Evolutionary conservation across 1,139 yeast species (phyloP), one percentile per base, ranked within the genome.

Genomic region (Pichia sp.): DNA sequence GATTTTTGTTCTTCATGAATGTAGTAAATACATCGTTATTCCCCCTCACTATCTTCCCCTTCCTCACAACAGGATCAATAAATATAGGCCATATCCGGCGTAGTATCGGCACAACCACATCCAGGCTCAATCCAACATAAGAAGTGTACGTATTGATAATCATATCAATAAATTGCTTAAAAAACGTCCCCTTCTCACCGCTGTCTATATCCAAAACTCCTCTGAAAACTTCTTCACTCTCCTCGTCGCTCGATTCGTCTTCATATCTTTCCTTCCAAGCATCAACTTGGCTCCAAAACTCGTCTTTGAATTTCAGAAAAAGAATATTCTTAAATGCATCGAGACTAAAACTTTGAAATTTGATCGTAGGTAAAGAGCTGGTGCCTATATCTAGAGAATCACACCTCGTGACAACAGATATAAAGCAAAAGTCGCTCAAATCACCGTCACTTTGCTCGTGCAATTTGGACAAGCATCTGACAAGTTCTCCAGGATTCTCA

Each of bases 11-110:
- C 26, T 55, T 56, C 55, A 60, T 57, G 47, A 64, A 68, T 5
- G 64, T 60, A 1, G 64, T 59, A 30, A 66, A 57, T 2, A 64
- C 64, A 55, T 68, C 70, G 52, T 60, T 67, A 8, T 51, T 54
- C 11, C 64, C 62, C 38, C 50, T 50, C 15, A 59, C 51, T 13
- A 63, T 57, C 34, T 43, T 52, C 0, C 64, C 65, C 29, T 31
- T 47, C 8, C 57, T 47, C 6, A 61, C 30, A 5, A 68, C 52
- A 5, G 69, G 67, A 16, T 60, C 56, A 16, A 57, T 57, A 47
- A 68, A 68, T 2, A 61, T 29, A 1, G 68, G 69, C 70, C 70
- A 68, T 11, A 66, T 50, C 43, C 62, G 61, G 1, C 55, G 58
- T 38, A 68, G 50, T 1, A 63, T 63, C 3, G 68, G 67, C 7